Base-by-base conservation (phyloP, 371 early-diverging fungal species). In the Actinomucor elegans region DNA sequence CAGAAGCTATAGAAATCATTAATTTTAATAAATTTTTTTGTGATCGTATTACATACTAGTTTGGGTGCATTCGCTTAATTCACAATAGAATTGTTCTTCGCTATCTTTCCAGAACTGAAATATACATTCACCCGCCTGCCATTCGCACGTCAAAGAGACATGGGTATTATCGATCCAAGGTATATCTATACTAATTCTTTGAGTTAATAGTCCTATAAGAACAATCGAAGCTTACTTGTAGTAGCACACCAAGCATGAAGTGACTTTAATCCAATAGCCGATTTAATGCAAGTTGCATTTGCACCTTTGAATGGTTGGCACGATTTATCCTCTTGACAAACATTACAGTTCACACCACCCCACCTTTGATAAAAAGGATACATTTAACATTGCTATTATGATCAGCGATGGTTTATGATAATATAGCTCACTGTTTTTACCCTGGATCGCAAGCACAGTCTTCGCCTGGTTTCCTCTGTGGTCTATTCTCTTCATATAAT, bases 91-190 rank as follows among this genome's bases (percentile, higher is more conserved):
- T 35, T 83, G 84, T 52, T 78, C 71, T 36, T 69, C 69, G 2
- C 61, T 48, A 36, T 77, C 73, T 54, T 81, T 77, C 86, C 86
- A 86, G 36, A 83, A 77, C 29, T 77, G 77, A 57, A 77, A 77
- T n/a, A 73, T 51, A 26, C 77, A 77, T 23, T 66, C 57, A 34
- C 49, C 43, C 24, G 61, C 55, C 23, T 56, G 45, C 77, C 77
- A 77, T 41, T 77, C 73, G 57, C 77, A 77, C 28, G 67, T 59
- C 24, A 77, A 43, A 4, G 77, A 77, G 17, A 77, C 69, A 44
- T 71, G 67, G 4, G 77, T 73, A 44, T 77, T 67, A 48, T 77
- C 74, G 14, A 77, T 77, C 77, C 74, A 77, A 8, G 77, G 77
- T 23, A 77, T 77, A 48, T 77, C 77, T 77, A 52, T 12, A 18